These are phyloP conservation scores for Coniella vitis DNA, from an alignment of 2,329 filamentous ascomycete genomes.

Conservation along the genomic window DNA sequence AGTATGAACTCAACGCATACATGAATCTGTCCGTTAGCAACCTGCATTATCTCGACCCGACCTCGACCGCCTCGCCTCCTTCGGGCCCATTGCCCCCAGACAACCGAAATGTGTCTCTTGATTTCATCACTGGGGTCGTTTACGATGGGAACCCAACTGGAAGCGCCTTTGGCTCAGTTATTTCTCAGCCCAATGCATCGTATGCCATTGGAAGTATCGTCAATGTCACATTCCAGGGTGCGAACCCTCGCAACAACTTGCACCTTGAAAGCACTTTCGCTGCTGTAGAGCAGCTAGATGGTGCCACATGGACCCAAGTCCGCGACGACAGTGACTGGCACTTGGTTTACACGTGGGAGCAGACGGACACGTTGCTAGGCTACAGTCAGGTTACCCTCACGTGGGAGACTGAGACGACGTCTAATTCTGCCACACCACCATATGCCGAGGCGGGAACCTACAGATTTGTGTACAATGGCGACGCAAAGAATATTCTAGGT, in stretches of 20 bases:
- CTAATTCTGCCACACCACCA: constrained; percentile 69
- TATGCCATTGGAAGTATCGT: constrained; percentile 55
- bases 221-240: constrained; percentile 67
- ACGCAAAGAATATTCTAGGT: constrained; percentile 61
- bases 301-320: constrained; percentile 53
- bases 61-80: constrained; percentile 35
- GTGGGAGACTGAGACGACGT: constrained; percentile 66
- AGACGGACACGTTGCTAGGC: constrained; percentile 62
- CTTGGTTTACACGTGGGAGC: constrained; percentile 71
- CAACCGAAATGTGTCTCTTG: constrained; percentile 67
- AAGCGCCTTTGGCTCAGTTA: constrained; percentile 63
- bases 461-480: constrained; percentile 73
- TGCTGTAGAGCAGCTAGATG: constrained; percentile 57
- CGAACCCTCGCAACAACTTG: constrained; percentile 83
- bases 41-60: constrained; percentile 56
- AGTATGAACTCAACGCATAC: constrained; percentile 75
- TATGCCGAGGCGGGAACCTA: constrained; percentile 57
- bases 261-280: constrained; percentile 71
- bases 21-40: constrained; percentile 76
- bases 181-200: constrained; percentile 40
- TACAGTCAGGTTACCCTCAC: constrained; percentile 68
- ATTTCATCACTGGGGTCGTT: constrained; percentile 74
- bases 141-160: constrained; percentile 61
- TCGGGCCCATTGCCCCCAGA: constrained; percentile 65
- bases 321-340: constrained; percentile 79